Base-by-base conservation (phyloP, 2,329 filamentous ascomycete species). In the Raffaelea ambrosiae region DNA sequence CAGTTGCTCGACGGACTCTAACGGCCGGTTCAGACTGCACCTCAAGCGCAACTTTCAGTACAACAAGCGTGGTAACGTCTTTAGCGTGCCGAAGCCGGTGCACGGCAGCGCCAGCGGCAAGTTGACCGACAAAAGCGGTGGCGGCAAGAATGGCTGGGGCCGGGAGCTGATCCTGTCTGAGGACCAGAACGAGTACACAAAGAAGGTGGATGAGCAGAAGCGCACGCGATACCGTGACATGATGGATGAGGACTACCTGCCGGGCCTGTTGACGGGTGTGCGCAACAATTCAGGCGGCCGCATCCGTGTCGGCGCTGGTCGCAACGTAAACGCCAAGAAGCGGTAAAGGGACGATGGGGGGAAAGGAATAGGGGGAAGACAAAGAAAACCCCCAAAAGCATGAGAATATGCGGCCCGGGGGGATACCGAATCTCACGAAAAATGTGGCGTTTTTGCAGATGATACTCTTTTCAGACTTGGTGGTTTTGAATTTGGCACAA, bases 11-110 rank as follows among this genome's bases (percentile, higher is more conserved):
- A 96, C 89, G 3, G 84, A 90, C 59, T 47, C 49, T 11, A 72
- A 81, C 22, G 93, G 93, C 45, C 80, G 83, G 57, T 94, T 96
- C 69, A 82, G 77, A 50, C 67, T 98, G 51, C 87, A 96, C 62
- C 72, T 98, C 51, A 95, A 95, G 73, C 84, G 83, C 66, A 95
- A 95, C 65, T 95, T 93, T 73, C 88, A 96, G 68, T 95, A 84
- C 83, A 97, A 95, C 67, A 95, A 85, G 56, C 78, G 90, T 21
- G 93, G 93, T 46, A 93, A 96, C 65, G 80, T 88, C 35, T 98
- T 84, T 71, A 94, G 88, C 63, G 82, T 98, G 40, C 93, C 93
- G 1, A 97, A 96, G 70, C 87, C 93, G 0, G 78, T 86, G 13
- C 81, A 86, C 51, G 93, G 93, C 2, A 84, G 79, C 14, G 69